Base-by-base conservation (phyloP, 1,284 basidiomycete genomes). In the Anthracocystis walkeri region DNA sequence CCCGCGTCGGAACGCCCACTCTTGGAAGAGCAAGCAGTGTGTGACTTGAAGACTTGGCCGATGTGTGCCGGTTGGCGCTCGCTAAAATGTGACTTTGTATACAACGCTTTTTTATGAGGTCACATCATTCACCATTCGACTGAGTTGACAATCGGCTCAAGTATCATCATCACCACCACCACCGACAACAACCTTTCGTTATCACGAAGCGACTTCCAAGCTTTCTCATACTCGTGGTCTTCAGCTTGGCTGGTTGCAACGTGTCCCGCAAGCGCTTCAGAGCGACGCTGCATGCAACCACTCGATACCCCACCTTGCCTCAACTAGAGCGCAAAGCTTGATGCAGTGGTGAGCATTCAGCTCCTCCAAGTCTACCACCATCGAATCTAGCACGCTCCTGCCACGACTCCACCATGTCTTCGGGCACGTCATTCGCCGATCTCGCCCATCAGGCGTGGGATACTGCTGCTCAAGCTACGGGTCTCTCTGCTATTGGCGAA, bases 401-500 rank as follows among this genome's bases (percentile, higher is more conserved):
- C 23, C 11, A 31, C 18, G 35, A 16, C 35, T 11, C 35, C 35
- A 38, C 16, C 25, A 72, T 73, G 74, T 65, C 74, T 0, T 76
- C 76, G 4, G 76, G 76, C n/a, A 78, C 76, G 8, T 78, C 72
- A 2, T 68, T 75, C 8, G 76, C 76, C 12, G 76, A 78, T 41
- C 59, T 78, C 38, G 58, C 60, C 40, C 76, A 78, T 18, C 76
- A 78, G 61, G 76, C 68, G n/a, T 61, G 55, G 58, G 76, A 78
- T n/a, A 42, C 62, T 2, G 68, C 65, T 4, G 65, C 65, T 4
- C 54, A 65, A 21, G 64, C 55, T 23, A 58, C 67, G 5, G 76
- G 76, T 42, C 42, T 65, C 31, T 56, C 73, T 2, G 38, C 69
- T 18, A 16, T 58, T 7, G 38, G 29, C 44, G 64, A 72, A 35